phyloP scores from a whole-genome alignment of 2,329 filamentous ascomycete genomes.

The Aquanectria penicillioides region DNA sequence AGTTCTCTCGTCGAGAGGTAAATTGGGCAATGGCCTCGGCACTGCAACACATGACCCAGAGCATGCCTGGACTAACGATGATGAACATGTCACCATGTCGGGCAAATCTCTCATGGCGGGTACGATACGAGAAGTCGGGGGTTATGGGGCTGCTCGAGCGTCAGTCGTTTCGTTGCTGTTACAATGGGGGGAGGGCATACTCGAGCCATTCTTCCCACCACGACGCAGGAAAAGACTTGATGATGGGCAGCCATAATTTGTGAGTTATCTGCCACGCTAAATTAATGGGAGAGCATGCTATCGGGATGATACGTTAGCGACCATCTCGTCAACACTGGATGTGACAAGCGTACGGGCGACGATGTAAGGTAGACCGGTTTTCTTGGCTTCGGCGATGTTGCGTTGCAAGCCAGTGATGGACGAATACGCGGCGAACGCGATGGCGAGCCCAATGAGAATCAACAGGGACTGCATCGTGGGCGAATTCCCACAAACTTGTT shows the following conservation, averaged over 20 bases:
- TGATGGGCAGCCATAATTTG: constrained; percentile 63
- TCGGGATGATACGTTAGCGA: neutral
- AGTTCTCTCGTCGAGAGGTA: constrained; percentile 72
- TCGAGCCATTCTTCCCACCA: constrained; percentile 68
- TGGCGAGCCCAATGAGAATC: constrained; percentile 45
- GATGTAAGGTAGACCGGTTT: constrained; percentile 62
- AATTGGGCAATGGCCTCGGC: constrained; percentile 74
- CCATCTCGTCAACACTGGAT: too few species aligned
- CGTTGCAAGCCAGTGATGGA: constrained; percentile 48
- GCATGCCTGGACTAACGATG: constrained; percentile 65
- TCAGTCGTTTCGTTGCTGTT: constrained; percentile 14
- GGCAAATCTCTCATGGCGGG: constrained; percentile 66
- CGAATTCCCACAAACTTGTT: too few species aligned
- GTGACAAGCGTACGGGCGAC: constrained; percentile 57
- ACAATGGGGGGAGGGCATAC: constrained; percentile 53
- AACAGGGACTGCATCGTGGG: constrained; percentile 51
- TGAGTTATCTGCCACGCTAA: constrained; percentile 65
- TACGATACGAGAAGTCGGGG: constrained; percentile 69
- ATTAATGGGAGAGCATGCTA: constrained; percentile 62
- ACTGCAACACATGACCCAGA: constrained; percentile 67
- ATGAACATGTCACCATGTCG: constrained; percentile 72
- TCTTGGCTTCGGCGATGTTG: constrained; percentile 62
- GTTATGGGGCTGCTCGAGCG: constrained; percentile 56
- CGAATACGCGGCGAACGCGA: constrained; percentile 47
- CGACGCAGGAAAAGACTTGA: constrained; percentile 63